Evolutionary conservation across 306 rosid species (phyloP), one percentile per base, ranked within the genome.

Genomic region (Fragaria iinumae): DNA sequence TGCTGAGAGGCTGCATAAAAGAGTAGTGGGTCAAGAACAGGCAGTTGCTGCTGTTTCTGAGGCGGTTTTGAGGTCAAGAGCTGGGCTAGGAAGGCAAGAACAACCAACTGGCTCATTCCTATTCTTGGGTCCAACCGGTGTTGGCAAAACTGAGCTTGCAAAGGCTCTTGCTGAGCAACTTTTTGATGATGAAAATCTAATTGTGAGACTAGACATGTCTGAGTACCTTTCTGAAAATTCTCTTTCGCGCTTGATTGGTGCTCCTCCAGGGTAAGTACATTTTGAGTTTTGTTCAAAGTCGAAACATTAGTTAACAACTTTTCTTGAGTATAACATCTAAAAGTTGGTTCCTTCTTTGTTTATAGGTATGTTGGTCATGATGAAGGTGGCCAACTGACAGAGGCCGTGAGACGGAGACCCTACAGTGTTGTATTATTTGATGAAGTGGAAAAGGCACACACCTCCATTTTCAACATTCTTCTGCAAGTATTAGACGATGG

Each of bases 121-220:
- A 1, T 93, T 93, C 73, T 76, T 93, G 68, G 98, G 98, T 55
- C 98, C 98, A 50, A 93, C 98, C 20, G 98, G 98, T 56, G 98
- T 93, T 3, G 98, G 98, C 16, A 93, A 93, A 76, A 93, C 98
- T 4, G 97, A 93, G 84, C 98, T 93, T 38, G 98, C 97, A 38
- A 93, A 93, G 86, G 98, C 98, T 21, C 96, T 93, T 47, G 96
- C 98, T 2, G 97, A 93, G 56, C 98, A 93, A 59, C 94, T 93
- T 18, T 93, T 93, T 47, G 98, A 93, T 66, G 88, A 93, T 69
- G 96, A 93, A 74, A 91, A 91, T 50, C 89, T 88, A 50, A 67
- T 93, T 16, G 86, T 93, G 32, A 88, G 98, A 65, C 86, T 93
- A 14, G 98, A 93, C 85, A 93, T 93, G 97, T 93, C 98, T 0